Conservation (phyloP, 129 eudicot genomes). For the Pseudognaphalium luteoalbum region DNA sequence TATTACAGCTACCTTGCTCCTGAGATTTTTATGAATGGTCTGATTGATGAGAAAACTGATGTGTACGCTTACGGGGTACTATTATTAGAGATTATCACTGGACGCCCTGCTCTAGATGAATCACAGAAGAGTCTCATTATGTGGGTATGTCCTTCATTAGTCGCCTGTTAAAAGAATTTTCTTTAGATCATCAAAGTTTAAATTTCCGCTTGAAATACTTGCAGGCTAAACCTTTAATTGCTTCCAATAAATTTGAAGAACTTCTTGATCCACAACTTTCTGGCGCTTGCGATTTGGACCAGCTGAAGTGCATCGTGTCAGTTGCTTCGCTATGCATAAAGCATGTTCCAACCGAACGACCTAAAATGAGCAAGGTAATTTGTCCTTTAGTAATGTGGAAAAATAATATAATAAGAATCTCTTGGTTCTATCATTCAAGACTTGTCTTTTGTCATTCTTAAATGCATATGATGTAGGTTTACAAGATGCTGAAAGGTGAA, state of each 20-base stretch:
- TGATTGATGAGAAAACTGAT: slow-evolving; percentile 85
- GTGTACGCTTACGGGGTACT: slow-evolving; percentile 88
- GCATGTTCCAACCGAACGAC: slow-evolving; percentile 62
- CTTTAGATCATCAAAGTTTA: background rate
- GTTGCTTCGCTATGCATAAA: slow-evolving; percentile 62
- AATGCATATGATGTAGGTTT: slow-evolving; percentile 50
- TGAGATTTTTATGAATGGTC: slow-evolving; percentile 81
- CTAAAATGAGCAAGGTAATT: slow-evolving; percentile 70
- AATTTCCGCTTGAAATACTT: background rate
- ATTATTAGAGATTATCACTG: slow-evolving; percentile 68
- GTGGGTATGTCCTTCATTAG: slow-evolving; percentile 77
- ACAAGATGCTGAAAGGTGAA: slow-evolving; percentile 60
- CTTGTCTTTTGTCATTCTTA: slow-evolving; percentile 1
- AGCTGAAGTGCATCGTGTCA: slow-evolving; percentile 49
- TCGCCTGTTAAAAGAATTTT: background rate
- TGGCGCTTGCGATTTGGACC: slow-evolving; percentile 53
- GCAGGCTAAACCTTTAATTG: slow-evolving; percentile 80
- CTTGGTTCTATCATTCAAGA: slow-evolving; percentile 10
- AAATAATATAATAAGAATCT: background rate
- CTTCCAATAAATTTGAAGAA: slow-evolving; percentile 43
- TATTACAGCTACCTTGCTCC: slow-evolving; percentile 85
- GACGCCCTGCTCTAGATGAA: slow-evolving; percentile 85
- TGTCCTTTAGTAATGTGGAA: background rate
- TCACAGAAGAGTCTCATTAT: slow-evolving; percentile 73
- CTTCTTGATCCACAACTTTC: slow-evolving; percentile 73